Evolutionary conservation across 345 rosid genomes (phyloP), one percentile per base, ranked within the genome.

Genomic region (Sisymbrium altissimum): DNA sequence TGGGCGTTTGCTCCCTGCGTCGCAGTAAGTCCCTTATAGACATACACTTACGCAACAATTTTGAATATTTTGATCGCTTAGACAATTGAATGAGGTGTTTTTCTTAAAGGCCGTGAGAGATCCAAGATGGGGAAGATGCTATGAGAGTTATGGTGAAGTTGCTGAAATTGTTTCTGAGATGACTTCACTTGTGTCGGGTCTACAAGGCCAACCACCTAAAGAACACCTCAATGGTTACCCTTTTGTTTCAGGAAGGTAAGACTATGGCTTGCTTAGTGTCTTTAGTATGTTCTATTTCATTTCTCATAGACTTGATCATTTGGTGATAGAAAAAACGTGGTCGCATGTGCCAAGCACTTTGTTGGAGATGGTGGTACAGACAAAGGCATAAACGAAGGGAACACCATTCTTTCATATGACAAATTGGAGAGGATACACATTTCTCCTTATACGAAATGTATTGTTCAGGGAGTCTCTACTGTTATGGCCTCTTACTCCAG

Each of bases 321-420:
- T 83, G 69, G 66, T 68, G 46, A 7, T 23, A 90, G 96, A 69
- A 81, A 89, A 67, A 89, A 89, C 30, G 86, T 90, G 18, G 79
- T 89, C 59, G 97, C 97, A 0, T 93, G 97, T 72, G 97, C 93
- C 19, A 90, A 93, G 83, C 98, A 93, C 81, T 93, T 90, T 83
- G 98, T 85, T 68, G 98, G 97, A 77, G 96, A 93, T 78, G 96
- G 96, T 58, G 97, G 98, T 56, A 93, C 98, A 0, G 78, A 85
- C n/a, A 70, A 66, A 41, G 98, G 92, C 29, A 14, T 81, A 69
- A 93, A 87, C 73, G 96, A 93, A 78, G 97, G 96, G 64, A 85
- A 90, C 78, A 86, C 96, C n/a, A 33, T 83, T 41, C 66, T 67
- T 3, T 76, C 90, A 29, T 90, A 82, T 17, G 86, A 87, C 43